A percentile compares a stretch with the other conserved stretches of the same genome.
Conservation (phyloP, 164 flowering plant genomes). For the Buxus sempervirens region DNA sequence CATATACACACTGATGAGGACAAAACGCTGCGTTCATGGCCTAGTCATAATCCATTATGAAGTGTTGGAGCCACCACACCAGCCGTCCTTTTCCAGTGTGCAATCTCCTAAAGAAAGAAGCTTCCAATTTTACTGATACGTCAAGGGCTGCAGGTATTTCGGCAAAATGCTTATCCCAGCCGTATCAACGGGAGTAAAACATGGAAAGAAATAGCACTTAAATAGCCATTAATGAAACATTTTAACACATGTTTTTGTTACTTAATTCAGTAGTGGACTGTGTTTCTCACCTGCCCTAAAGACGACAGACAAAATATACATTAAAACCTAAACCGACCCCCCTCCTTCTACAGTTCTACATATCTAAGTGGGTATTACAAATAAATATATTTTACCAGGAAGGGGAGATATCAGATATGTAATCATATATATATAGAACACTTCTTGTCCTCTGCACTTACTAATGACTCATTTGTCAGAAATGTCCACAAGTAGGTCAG, state of each 20-base stretch:
- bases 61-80: no score
- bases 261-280: slow-evolving; percentile 12
- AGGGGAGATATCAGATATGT: neutral
- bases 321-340: no score
- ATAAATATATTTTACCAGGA: neutral
- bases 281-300: slow-evolving; percentile 22
- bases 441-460: neutral
- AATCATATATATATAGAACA: neutral
- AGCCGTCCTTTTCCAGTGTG: no score
- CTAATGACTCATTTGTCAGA: neutral
- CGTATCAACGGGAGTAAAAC: slow-evolving; percentile 24
- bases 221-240: slow-evolving; percentile 18
- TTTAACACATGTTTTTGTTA: neutral
- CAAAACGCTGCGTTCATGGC: no score
- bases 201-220: slow-evolving; percentile 13
- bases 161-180: slow-evolving; percentile 9
- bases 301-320: neutral
- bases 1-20: no score
- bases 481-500: neutral
- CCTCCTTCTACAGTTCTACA: no score
- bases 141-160: slow-evolving; percentile 11
- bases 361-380: no score
- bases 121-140: neutral
- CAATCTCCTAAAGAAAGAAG: no score
- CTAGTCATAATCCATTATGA: no score